Percentiles rank a stretch among this genome's conserved stretches.
phyloP scores from a whole-genome alignment of 129 eudicot genomes.

The Rutidosis leptorrhynchoides region DNA sequence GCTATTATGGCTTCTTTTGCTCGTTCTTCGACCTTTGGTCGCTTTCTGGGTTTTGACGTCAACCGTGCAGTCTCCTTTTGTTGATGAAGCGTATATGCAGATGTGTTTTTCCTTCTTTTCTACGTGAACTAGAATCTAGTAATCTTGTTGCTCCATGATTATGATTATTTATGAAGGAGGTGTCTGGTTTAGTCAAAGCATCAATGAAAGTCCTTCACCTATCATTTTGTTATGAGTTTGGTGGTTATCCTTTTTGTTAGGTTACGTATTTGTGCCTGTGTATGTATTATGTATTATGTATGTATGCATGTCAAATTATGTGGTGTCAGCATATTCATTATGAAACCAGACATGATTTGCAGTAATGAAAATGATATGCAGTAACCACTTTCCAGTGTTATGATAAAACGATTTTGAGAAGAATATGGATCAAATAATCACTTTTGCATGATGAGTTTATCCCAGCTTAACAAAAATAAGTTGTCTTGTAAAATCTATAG shows the following conservation, averaged over 20 bases:
- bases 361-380: too few species aligned
- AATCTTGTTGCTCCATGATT: constrained; percentile 3
- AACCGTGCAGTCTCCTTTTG: too few species aligned
- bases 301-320: neutral
- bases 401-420: neutral
- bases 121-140: constrained; percentile 9
- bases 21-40: too few species aligned
- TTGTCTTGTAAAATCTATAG: neutral
- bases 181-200: constrained; percentile 11
- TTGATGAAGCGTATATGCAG: too few species aligned
- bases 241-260: neutral
- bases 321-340: neutral
- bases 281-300: too few species aligned
- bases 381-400: neutral
- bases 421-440: neutral
- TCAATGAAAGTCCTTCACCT: neutral
- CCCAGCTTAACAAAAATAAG: neutral
- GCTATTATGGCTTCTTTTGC: too few species aligned
- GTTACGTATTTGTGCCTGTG: neutral
- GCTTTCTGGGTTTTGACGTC: too few species aligned
- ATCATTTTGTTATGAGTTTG: neutral
- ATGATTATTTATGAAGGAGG: neutral
- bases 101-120: neutral
- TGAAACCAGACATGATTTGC: neutral
- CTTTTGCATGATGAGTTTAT: neutral